These are phyloP conservation scores for Puccinellia tenuiflora DNA, from an alignment of 176 grass and related monocot species.

Conservation along the genomic window DNA sequence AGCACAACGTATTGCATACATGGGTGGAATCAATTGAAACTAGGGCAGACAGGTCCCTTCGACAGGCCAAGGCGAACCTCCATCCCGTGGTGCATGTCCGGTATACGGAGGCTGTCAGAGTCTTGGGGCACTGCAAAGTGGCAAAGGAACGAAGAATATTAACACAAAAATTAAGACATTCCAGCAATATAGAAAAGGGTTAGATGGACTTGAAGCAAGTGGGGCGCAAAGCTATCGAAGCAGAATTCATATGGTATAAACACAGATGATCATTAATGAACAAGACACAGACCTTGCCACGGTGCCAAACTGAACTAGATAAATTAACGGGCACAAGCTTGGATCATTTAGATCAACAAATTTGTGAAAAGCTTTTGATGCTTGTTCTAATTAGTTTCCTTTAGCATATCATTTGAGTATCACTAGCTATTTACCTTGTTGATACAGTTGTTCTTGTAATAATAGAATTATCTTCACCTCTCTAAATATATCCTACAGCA, in stretches of 20 bases:
- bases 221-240: background rate
- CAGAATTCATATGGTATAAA: background rate
- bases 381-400: background rate
- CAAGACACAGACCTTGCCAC: background rate
- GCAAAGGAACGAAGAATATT: background rate
- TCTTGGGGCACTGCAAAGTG: slow-evolving; percentile 71
- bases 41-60: slow-evolving; percentile 62
- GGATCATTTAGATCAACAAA: background rate
- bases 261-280: background rate
- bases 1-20: slow-evolving; percentile 5
- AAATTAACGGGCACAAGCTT: background rate
- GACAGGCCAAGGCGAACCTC: slow-evolving; percentile 87
- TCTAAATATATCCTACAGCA: background rate
- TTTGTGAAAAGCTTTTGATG: background rate
- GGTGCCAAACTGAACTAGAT: background rate
- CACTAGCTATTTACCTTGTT: background rate
- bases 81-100: slow-evolving; percentile 88
- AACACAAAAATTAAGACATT: background rate
- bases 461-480: background rate
- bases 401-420: background rate
- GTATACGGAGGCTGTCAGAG: slow-evolving; percentile 56
- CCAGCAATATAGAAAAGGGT: background rate
- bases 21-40: slow-evolving; percentile 37
- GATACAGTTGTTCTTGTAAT: background rate
- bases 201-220: too few species aligned